Base-by-base conservation (phyloP, 257 asterid genomes). In the Solanum acaule region DNA sequence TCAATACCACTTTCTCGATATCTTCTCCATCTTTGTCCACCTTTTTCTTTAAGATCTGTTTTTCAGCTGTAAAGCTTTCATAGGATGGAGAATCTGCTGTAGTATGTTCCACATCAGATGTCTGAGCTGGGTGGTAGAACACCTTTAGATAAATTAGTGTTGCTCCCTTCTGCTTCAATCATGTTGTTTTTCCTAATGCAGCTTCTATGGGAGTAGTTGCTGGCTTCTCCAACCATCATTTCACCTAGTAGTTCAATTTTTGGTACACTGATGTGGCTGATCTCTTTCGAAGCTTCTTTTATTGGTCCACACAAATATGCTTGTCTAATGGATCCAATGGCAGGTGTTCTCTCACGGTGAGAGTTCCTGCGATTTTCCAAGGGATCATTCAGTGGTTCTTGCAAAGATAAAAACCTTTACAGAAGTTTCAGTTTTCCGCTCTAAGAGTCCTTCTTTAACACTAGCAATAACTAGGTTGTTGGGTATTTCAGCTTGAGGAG, bases 161-260 rank as follows among this genome's bases (percentile, higher is more conserved):
- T 86, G 86, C 90, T 81, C 35, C 89, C 90, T 22, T 90, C 91
- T 40, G 86, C 77, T 84, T 91, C 92, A 86, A 31, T 49, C 52
- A 22, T 76, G 83, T 29, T 73, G 86, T 71, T 46, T 67, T 89
- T 89, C 86, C 20, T 87, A n/a, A 31, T 12, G 0, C 65, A 35
- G 13, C 86, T 81, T 75, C 89, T 87, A 22, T 44, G 29, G 42
- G 89, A 59, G 71, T 0, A 88, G 89, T 89, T 88, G 73, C 83
- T 88, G 31, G 59, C 78, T 83, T 91, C 90, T 44, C 93, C 92
- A 81, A 94, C 84, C 40, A 70, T 92, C 13, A 95, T 72, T 90
- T 96, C 98, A 38, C 95, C 95, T 5, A 96, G 91, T 89, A 96
- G 88, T 92, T 93, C 93, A 52, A 92, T 93, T 10, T 84, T 84